Conservation (phyloP, 345 rosid genomes). For the Iberis pinnata region DNA sequence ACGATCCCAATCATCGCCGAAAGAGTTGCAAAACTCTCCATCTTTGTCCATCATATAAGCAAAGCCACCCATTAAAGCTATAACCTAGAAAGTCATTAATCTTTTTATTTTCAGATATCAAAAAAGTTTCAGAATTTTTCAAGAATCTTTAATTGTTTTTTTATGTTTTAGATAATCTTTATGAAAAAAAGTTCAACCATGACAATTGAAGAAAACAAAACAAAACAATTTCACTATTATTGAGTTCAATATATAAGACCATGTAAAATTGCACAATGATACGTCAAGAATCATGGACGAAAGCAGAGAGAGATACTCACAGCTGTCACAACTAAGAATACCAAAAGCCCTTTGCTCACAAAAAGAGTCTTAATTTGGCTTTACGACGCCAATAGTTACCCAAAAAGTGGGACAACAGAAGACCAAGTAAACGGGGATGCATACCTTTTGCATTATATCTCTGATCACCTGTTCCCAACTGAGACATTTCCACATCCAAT, state of each 20-base stretch:
- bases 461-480: constrained; percentile 62
- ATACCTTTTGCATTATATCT: constrained; percentile 51
- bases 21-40: constrained; percentile 84
- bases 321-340: constrained; percentile 80
- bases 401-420: constrained; percentile 40
- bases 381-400: constrained; percentile 76
- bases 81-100: constrained; percentile 48
- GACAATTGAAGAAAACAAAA: constrained; percentile 16
- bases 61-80: constrained; percentile 67
- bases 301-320: constrained; percentile 35
- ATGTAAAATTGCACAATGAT: too few species aligned
- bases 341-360: constrained; percentile 81
- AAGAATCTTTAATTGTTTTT: too few species aligned
- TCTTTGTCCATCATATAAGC: constrained; percentile 90
- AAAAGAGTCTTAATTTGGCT: constrained; percentile 83
- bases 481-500: constrained; percentile 84
- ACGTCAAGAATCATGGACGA: not conserved
- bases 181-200: too few species aligned
- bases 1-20: constrained; percentile 93
- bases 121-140: too few species aligned
- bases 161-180: too few species aligned
- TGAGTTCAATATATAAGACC: too few species aligned
- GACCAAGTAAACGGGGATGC: constrained; percentile 16
- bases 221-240: too few species aligned
- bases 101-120: too few species aligned